Evolutionary conservation across 2,329 filamentous ascomycete species (phyloP).

Genomic region (Rasamsonia emersonii): DNA sequence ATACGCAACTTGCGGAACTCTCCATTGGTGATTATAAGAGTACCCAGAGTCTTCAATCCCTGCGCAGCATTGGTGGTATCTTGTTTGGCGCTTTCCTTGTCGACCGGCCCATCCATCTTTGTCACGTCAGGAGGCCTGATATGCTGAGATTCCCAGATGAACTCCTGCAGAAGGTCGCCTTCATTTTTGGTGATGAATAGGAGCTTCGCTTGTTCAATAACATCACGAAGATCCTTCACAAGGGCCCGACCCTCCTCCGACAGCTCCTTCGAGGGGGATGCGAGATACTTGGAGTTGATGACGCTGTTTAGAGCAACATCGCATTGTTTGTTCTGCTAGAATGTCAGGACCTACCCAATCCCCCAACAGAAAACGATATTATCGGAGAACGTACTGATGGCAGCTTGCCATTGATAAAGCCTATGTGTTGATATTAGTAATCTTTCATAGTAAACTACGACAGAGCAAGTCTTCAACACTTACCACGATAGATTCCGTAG

Average conservation of each 20-base stretch:
- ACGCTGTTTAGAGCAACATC: constrained; percentile 90
- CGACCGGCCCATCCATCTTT: constrained; percentile 57
- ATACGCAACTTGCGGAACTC: constrained; percentile 85
- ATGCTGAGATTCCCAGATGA: constrained; percentile 86
- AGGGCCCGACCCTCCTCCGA: constrained; percentile 75
- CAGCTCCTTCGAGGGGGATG: constrained; percentile 64
- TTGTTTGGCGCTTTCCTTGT: constrained; percentile 68
- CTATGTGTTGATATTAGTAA: constrained; percentile 34
- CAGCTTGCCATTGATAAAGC: constrained; percentile 81
- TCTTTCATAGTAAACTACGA: constrained; percentile 10
- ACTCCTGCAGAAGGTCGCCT: constrained; percentile 88
- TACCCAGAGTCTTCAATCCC: constrained; percentile 79
- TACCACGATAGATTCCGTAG: constrained; percentile 73
- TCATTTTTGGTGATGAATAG: constrained; percentile 90
- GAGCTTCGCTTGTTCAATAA: constrained; percentile 75
- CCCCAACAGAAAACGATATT: neutral
- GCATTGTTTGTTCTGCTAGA: constrained; percentile 76
- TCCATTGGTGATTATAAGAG: constrained; percentile 85
- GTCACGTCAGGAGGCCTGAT: constrained; percentile 56
- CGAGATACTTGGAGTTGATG: constrained; percentile 60
- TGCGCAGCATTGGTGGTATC: constrained; percentile 77
- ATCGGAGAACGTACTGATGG: constrained; percentile 59
- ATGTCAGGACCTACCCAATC: neutral
- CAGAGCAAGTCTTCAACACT: constrained; percentile 2
- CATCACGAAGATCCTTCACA: constrained; percentile 65